Percentiles rank a stretch among this genome's conserved stretches.
These are phyloP conservation scores for Cladophialophora carrionii DNA, from an alignment of 2,329 filamentous ascomycete genomes.

Conservation along the genomic window DNA sequence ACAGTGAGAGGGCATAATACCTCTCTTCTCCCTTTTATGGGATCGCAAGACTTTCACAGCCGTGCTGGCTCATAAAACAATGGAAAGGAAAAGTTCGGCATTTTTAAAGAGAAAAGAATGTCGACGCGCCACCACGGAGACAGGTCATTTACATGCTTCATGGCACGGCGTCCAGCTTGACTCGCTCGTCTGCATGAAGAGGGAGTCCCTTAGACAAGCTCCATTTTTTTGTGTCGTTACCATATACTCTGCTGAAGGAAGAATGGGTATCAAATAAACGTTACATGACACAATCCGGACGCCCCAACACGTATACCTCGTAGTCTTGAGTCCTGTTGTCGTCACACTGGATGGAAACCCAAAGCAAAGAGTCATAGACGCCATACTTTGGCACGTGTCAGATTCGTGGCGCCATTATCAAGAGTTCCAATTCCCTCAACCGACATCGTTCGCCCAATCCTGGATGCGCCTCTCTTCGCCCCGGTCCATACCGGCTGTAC, in stretches of 20 bases:
- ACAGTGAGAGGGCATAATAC: background rate
- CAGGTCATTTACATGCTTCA: background rate
- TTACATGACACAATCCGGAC: background rate
- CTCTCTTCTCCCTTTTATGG: background rate
- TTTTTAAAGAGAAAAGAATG: background rate
- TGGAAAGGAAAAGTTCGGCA: background rate
- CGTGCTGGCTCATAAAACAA: background rate
- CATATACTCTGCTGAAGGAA: background rate
- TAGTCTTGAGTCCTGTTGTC: conserved; percentile 19
- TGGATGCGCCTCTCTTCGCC: conserved; percentile 30
- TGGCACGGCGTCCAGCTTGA: background rate
- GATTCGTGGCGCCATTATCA: background rate
- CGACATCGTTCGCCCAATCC: conserved; percentile 31
- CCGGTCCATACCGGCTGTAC: conserved; percentile 55
- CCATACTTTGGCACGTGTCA: background rate
- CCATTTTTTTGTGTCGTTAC: background rate
- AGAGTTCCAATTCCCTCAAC: conserved; percentile 5
- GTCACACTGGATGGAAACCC: conserved; percentile 3
- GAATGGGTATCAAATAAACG: background rate
- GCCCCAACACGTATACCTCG: background rate
- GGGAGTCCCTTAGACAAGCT: background rate
- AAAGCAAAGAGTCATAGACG: background rate
- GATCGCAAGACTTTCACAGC: background rate
- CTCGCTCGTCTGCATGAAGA: background rate
- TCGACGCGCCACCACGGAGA: background rate